phyloP scores from a whole-genome alignment of 768 basidiomycete genomes.

The Russula emetica region DNA sequence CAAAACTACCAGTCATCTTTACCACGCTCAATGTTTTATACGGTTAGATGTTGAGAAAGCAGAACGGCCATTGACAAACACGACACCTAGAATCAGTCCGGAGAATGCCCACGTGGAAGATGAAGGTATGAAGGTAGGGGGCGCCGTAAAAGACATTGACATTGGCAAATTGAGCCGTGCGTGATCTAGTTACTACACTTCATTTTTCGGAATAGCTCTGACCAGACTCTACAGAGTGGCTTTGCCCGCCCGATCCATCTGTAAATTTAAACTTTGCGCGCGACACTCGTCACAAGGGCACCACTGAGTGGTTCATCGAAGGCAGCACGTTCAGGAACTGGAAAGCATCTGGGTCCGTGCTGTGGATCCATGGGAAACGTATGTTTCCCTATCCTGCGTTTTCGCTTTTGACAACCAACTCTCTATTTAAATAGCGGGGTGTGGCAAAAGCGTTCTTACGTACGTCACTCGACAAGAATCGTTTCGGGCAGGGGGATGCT shows the following conservation, averaged over 20 bases:
- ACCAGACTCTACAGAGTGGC: neutral
- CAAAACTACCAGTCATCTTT: too few species aligned
- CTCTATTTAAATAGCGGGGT: neutral
- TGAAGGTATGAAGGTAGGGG: too few species aligned
- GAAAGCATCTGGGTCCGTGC: neutral
- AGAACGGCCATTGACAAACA: too few species aligned
- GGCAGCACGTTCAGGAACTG: neutral
- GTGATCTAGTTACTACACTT: neutral
- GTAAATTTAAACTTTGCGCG: neutral
- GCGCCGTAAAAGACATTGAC: too few species aligned
- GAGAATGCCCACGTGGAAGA: too few species aligned
- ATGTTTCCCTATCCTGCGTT: neutral
- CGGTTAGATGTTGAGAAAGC: too few species aligned
- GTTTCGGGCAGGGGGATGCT: neutral
- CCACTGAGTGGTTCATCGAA: neutral
- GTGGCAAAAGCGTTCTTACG: neutral
- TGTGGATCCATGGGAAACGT: constrained; percentile 4
- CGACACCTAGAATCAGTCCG: too few species aligned
- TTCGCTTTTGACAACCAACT: neutral
- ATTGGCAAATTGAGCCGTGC: neutral
- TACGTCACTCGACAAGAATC: neutral
- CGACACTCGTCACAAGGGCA: neutral
- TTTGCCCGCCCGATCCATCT: neutral
- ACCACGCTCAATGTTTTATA: too few species aligned
- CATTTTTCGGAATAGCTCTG: neutral